A percentile compares a stretch with the other conserved stretches of the same genome.
Conservation (phyloP, 441 rosid genomes). For the Corymbia citriodora region DNA sequence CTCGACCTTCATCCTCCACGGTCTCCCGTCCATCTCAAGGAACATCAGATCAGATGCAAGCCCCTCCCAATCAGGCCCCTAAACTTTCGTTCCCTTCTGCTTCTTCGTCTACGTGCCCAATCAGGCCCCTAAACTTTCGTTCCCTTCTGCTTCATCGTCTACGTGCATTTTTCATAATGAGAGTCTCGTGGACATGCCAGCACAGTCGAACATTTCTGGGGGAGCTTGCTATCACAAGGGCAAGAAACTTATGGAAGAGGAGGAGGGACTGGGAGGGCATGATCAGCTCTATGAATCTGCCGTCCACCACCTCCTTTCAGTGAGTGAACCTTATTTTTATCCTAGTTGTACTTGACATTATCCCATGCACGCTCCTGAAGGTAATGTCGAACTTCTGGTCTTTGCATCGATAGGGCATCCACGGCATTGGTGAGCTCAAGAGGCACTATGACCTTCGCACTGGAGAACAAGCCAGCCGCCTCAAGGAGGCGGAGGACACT, state of each 20-base stretch:
- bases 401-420: not conserved
- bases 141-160: not conserved
- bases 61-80: not conserved
- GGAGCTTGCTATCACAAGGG: not conserved
- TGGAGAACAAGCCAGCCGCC: not conserved
- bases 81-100: no score
- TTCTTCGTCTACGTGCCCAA: no score
- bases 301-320: not conserved
- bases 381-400: not conserved
- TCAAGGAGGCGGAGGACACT: not conserved
- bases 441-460: not conserved
- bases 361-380: not conserved
- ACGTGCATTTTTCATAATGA: not conserved
- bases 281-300: not conserved
- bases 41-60: not conserved
- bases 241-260: not conserved
- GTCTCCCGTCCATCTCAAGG: not conserved
- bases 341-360: not conserved
- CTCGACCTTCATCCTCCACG: not conserved
- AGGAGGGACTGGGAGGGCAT: not conserved
- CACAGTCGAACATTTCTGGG: not conserved
- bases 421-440: not conserved
- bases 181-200: not conserved
- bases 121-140: not conserved
- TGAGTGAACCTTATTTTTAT: not conserved